Percentiles rank a stretch among this genome's conserved stretches.
Conservation (phyloP, 1,139 yeast species). For the Eremothecium coryli region DNA sequence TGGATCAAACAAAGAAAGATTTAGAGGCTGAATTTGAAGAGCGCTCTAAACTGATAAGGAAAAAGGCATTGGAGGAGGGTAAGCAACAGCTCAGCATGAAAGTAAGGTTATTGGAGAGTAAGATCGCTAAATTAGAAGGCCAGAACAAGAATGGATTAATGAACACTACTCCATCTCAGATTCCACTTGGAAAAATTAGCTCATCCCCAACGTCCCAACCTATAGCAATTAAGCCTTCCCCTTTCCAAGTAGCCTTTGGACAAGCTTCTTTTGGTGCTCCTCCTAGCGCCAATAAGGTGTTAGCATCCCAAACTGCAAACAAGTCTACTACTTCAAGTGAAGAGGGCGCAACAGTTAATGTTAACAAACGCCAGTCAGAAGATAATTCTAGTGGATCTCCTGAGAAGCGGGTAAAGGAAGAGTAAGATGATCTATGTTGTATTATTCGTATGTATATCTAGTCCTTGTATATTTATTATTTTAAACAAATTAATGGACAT, state of each 20-base stretch:
- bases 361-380: conserved; percentile 17
- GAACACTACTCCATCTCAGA: neutral
- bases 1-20: conserved; percentile 15
- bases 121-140: conserved; percentile 23
- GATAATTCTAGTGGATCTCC: conserved; percentile 13
- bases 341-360: neutral
- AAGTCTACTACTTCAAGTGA: neutral
- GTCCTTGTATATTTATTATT: no score
- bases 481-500: no score
- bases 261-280: conserved; percentile 1
- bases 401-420: conserved; percentile 23
- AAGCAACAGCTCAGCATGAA: conserved; percentile 32
- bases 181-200: conserved; percentile 4
- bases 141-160: conserved; percentile 9
- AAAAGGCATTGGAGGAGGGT: conserved; percentile 34
- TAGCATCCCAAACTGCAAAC: neutral
- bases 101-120: conserved; percentile 25
- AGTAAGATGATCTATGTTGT: conserved; percentile 5
- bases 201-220: neutral
- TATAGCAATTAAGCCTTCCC: neutral
- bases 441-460: conserved; percentile 2
- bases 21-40: conserved; percentile 17
- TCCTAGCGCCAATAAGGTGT: neutral
- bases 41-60: conserved; percentile 30
- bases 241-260: conserved; percentile 5